Evolutionary conservation across 805 yeast genomes (phyloP).

Genomic region (Brettanomyces sp.): DNA sequence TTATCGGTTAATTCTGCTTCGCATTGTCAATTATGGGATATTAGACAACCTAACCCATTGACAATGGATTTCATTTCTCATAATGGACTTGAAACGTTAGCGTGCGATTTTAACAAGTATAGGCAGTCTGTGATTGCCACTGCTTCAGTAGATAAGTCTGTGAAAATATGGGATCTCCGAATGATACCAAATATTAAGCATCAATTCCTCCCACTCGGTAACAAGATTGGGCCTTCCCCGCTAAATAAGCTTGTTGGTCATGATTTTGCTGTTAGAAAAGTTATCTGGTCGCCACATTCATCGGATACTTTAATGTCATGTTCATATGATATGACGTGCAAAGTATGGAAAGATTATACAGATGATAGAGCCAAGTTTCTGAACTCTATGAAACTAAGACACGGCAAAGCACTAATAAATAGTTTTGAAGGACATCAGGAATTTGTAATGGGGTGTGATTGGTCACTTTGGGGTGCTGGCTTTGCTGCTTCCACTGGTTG

Average conservation of each 20-base stretch:
- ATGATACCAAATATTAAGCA: slow-evolving; percentile 35
- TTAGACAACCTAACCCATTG: slow-evolving; percentile 55
- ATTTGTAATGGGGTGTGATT: slow-evolving; percentile 88
- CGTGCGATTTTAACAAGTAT: slow-evolving; percentile 89
- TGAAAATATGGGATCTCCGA: slow-evolving; percentile 83
- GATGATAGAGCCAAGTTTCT: slow-evolving; percentile 46
- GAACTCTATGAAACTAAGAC: slow-evolving; percentile 34
- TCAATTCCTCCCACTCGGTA: slow-evolving; percentile 31
- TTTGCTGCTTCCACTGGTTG: slow-evolving; percentile 93
- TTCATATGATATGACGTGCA: slow-evolving; percentile 87
- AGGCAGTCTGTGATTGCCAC: slow-evolving; percentile 71
- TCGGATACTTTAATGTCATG: slow-evolving; percentile 62
- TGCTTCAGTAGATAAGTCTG: slow-evolving; percentile 83
- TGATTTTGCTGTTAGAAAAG: slow-evolving; percentile 76
- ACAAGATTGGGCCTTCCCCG: slow-evolving; percentile 53
- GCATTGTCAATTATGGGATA: slow-evolving; percentile 73
- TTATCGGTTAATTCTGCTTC: slow-evolving; percentile 70
- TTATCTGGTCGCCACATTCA: slow-evolving; percentile 85
- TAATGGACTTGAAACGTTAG: slow-evolving; percentile 68
- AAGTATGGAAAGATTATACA: slow-evolving; percentile 74
- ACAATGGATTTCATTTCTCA: slow-evolving; percentile 61
- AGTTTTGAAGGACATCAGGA: slow-evolving; percentile 69
- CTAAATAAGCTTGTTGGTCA: slow-evolving; percentile 76
- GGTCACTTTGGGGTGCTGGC: slow-evolving; percentile 95
- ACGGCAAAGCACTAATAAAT: slow-evolving; percentile 43